Evolutionary conservation across 441 rosid genomes (phyloP).

Genomic region (Adansonia gregorii): DNA sequence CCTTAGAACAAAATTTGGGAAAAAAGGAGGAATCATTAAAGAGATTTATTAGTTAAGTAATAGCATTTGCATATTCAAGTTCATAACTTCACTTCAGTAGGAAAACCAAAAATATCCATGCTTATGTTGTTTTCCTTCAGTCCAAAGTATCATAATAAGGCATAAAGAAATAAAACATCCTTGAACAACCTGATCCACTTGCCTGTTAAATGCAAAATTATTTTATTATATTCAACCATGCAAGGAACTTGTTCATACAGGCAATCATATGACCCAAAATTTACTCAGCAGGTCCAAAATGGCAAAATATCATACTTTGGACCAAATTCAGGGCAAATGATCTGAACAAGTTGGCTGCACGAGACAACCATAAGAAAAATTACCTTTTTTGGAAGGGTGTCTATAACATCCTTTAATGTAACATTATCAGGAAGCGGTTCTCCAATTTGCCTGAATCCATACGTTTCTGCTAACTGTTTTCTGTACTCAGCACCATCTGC

Average conservation of each 20-base stretch:
- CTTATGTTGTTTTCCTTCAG: not conserved
- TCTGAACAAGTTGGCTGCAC: slow-evolving; percentile 16
- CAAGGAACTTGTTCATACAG: not conserved
- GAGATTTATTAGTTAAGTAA: slow-evolving; percentile 15
- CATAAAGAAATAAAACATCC: not conserved
- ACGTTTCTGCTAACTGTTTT: slow-evolving; percentile 67
- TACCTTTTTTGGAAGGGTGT: slow-evolving; percentile 83
- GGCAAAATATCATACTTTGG: not conserved
- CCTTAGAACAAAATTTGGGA: slow-evolving; percentile 43
- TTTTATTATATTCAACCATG: not conserved
- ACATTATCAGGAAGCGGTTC: slow-evolving; percentile 80
- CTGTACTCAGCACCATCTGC: slow-evolving; percentile 60
- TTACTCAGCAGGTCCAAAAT: slow-evolving; percentile 8
- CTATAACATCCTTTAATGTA: slow-evolving; percentile 71
- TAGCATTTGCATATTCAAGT: slow-evolving; percentile 3
- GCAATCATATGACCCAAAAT: slow-evolving; percentile 6
- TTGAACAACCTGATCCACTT: not conserved
- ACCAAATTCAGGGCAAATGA: not conserved
- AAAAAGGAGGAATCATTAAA: slow-evolving; percentile 19
- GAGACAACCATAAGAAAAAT: not conserved
- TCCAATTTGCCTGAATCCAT: slow-evolving; percentile 86
- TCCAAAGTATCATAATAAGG: not conserved
- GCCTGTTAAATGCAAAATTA: not conserved
- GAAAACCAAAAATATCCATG: not conserved
- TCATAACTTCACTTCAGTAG: not conserved